phyloP scores from a whole-genome alignment of 179 eudicot species.

The Beta corolliflora region DNA sequence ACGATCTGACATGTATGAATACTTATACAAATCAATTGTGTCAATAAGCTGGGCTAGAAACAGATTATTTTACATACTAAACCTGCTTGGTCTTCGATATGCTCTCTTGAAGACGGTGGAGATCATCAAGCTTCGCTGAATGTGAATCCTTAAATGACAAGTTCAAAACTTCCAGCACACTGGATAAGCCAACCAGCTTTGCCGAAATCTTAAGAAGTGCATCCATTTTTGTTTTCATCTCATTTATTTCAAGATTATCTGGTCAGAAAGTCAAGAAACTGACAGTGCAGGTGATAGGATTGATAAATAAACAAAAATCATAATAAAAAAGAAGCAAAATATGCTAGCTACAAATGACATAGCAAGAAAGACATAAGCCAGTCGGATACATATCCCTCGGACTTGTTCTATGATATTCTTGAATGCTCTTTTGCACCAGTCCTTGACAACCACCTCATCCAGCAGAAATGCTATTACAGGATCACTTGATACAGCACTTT shows the following conservation, averaged over 20 bases:
- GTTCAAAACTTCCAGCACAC: constrained; percentile 85
- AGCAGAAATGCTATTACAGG: constrained; percentile 86
- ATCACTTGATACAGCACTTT: constrained; percentile 97
- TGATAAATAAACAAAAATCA: background rate
- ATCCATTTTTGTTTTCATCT: constrained; percentile 54
- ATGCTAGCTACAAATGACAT: constrained; percentile 17
- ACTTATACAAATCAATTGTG: background rate
- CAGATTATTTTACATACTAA: constrained; percentile 25
- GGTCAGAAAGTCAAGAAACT: constrained; percentile 47
- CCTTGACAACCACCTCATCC: constrained; percentile 98
- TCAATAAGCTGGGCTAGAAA: constrained; percentile 9
- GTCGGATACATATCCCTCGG: constrained; percentile 77
- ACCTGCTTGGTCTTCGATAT: constrained; percentile 92
- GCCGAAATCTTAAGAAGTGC: constrained; percentile 54
- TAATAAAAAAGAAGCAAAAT: background rate
- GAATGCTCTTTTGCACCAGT: constrained; percentile 94
- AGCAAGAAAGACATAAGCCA: constrained; percentile 6
- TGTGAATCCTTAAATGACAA: constrained; percentile 73
- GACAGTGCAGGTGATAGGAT: constrained; percentile 16
- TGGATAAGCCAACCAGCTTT: constrained; percentile 66
- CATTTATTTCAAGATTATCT: constrained; percentile 56
- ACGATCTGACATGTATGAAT: background rate
- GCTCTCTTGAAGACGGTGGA: constrained; percentile 75
- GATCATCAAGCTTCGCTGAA: constrained; percentile 84
- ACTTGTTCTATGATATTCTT: constrained; percentile 56